These are phyloP conservation scores for Solanum boliviense DNA, from an alignment of 257 asterid genomes.

Conservation along the genomic window DNA sequence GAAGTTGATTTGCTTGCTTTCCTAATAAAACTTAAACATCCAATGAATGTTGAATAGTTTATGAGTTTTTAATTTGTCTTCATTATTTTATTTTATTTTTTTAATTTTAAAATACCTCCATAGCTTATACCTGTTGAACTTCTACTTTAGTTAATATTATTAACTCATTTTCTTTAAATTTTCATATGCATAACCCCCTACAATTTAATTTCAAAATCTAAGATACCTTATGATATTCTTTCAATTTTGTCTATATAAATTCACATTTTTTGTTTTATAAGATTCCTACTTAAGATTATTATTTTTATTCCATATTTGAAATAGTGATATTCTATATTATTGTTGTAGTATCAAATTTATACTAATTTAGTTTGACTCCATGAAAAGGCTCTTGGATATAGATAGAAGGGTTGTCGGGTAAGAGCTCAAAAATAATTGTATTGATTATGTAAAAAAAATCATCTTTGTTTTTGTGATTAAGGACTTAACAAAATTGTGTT, in stretches of 20 bases:
- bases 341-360: not conserved
- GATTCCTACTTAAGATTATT: too few relatives aligned
- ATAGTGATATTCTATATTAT: not conserved
- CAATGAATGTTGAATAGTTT: not conserved
- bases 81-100: not conserved
- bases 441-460: not conserved
- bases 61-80: not conserved
- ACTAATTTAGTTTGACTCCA: not conserved
- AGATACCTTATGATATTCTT: not conserved
- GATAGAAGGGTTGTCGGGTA: not conserved
- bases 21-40: too few relatives aligned
- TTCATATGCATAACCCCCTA: not conserved
- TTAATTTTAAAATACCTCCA: not conserved
- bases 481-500: not conserved
- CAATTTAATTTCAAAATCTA: too few relatives aligned
- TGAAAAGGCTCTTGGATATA: not conserved
- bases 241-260: too few relatives aligned
- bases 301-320: too few relatives aligned
- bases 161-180: too few relatives aligned
- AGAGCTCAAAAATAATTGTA: not conserved
- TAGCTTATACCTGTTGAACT: not conserved
- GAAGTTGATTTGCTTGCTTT: not conserved
- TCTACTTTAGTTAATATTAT: not conserved
- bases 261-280: too few relatives aligned
- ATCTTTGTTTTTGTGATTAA: too few relatives aligned